phyloP scores from a whole-genome alignment of 257 asterid species.

The Solanum okadae region DNA sequence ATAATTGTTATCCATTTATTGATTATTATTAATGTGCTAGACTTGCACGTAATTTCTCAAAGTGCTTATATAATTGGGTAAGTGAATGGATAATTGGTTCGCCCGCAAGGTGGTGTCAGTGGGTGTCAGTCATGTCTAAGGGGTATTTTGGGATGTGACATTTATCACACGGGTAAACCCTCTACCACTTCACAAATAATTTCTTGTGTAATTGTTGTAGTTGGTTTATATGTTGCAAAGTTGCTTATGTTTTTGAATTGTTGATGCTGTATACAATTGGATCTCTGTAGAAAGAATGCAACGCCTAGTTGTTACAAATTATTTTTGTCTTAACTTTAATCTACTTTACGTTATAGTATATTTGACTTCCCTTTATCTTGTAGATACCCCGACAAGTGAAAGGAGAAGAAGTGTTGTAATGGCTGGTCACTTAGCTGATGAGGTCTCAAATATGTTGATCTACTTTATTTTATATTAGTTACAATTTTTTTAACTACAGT shows the following conservation, averaged over 20 bases:
- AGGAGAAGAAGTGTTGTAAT: not conserved
- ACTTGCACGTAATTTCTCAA: not conserved
- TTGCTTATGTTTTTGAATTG: not conserved
- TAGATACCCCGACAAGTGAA: not conserved
- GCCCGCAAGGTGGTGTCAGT: not conserved
- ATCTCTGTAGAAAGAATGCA: not conserved
- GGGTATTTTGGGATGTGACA: not conserved
- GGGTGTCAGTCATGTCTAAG: not conserved
- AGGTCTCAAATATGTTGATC: constrained; percentile 3
- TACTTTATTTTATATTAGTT: not conserved
- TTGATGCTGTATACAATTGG: not conserved
- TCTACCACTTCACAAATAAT: not conserved
- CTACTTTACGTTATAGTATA: not conserved
- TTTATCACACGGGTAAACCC: not conserved
- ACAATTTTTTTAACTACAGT: not conserved
- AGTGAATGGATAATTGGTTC: not conserved
- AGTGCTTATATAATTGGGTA: not conserved
- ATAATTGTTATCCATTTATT: not conserved
- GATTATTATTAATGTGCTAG: not conserved
- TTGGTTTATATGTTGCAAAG: not conserved
- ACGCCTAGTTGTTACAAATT: not conserved
- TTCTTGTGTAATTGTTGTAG: not conserved
- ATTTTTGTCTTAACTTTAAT: not conserved
- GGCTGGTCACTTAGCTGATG: constrained; percentile 12
- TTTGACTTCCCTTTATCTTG: not conserved